Evolutionary conservation across 1,284 basidiomycete species (phyloP), one percentile per base, ranked within the genome.

Genomic region (Afroboletus lepidellus): DNA sequence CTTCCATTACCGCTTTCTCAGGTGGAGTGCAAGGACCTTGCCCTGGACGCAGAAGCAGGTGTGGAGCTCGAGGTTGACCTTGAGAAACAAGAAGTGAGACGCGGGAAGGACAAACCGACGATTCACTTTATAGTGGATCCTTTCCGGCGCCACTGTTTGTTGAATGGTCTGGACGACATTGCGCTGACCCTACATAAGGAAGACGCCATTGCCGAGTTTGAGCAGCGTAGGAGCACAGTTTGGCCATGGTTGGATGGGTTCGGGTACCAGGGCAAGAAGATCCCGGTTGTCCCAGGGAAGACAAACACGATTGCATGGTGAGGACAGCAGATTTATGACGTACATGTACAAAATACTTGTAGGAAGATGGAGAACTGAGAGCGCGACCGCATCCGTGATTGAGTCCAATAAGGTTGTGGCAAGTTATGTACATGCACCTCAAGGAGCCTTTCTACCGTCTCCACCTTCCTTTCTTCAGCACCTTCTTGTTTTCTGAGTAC

Each of bases 181-280:
- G 92, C 88, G 43, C 75, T 98, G 69, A 98, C 94, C 33, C 77
- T 98, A 76, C 84, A 91, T 69, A 86, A 86, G 68, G 82, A 77
- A 41, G 72, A 74, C 13, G 69, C 77, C 20, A 95, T 98, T 58
- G 76, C 78, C 57, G 63, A 71, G 48, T 98, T 96, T 64, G 94
- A 98, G 79, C 67, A 79, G 62, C 80, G 80, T 61, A 72, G 94
- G 58, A 87, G 84, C 30, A 74, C 81, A 63, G 69, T 77, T 52
- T 96, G 93, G 92, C 90, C 94, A 11, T 98, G 94, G 94, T 74
- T 97, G 69, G 91, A 98, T 67, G 94, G 94, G 46, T 90, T 94
- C 57, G 92, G 92, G 36, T 94, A 93, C 74, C 81, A 87, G 69
- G 87, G 85, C 50, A 80, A 85, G 68, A 87, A 85, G 69, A 87